These are phyloP conservation scores for Tricholomella constricta DNA, from an alignment of 768 basidiomycete species.

Conservation along the genomic window DNA sequence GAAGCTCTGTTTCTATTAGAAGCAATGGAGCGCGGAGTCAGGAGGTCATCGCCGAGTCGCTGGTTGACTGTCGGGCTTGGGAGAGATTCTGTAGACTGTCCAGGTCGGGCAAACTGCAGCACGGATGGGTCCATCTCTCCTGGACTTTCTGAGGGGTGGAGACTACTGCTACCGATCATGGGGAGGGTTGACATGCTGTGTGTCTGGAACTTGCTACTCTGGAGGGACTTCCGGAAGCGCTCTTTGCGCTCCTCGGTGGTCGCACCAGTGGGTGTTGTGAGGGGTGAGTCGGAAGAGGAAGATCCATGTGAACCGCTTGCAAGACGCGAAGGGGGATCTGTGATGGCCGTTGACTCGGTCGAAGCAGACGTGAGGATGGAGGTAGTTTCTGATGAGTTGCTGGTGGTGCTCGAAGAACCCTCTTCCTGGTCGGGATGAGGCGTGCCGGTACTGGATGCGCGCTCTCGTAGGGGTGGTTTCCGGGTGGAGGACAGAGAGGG, in stretches of 20 bases:
- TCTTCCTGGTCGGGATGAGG: constrained; percentile 27
- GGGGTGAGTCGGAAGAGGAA: constrained; percentile 13
- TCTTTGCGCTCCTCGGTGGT: constrained; percentile 23
- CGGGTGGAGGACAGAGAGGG: constrained; percentile 23
- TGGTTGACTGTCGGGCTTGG: constrained; percentile 30
- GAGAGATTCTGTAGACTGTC: constrained; percentile 73
- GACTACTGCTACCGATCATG: constrained; percentile 18
- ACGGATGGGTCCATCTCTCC: constrained; percentile 75
- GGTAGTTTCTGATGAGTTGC: constrained; percentile 44
- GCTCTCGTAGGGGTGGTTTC: constrained; percentile 30
- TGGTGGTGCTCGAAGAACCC: constrained; percentile 37
- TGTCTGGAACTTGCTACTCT: constrained; percentile 21
- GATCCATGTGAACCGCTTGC: constrained; percentile 30
- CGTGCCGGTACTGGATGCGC: constrained; percentile 36
- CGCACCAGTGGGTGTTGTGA: constrained; percentile 27
- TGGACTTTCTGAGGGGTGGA: constrained; percentile 41
- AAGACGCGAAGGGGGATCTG: constrained; percentile 50
- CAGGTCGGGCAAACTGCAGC: constrained; percentile 72
- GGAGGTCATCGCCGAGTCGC: constrained; percentile 28
- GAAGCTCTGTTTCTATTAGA: constrained; percentile 12
- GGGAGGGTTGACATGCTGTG: constrained; percentile 42
- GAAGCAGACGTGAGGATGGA: constrained; percentile 48
- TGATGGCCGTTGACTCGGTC: constrained; percentile 48
- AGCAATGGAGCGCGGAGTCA: constrained; percentile 30
- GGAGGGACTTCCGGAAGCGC: constrained; percentile 19